Conservation (phyloP, 2,329 filamentous ascomycete genomes). For the Cladosporium phlei region DNA sequence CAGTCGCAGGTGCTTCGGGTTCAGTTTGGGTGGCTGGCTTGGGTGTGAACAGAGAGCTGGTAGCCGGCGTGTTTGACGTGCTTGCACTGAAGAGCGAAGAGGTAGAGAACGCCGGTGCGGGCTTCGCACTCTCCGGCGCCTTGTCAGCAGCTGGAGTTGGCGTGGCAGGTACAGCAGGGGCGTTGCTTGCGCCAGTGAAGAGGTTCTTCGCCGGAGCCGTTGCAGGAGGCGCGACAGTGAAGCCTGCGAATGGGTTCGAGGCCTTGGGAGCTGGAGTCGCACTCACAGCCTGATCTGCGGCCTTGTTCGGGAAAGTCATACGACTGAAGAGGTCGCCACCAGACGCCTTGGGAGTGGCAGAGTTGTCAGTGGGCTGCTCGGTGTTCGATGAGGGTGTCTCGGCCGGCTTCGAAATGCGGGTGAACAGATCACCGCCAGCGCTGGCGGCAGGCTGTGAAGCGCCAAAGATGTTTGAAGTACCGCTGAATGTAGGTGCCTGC, state of each 20-base stretch:
- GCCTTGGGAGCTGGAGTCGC: slow-evolving; percentile 10
- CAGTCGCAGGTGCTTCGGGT: not conserved
- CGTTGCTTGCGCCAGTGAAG: slow-evolving; percentile 5
- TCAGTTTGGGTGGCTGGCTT: not conserved
- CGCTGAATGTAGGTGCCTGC: not conserved
- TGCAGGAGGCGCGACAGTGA: slow-evolving; percentile 10
- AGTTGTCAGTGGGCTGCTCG: not conserved
- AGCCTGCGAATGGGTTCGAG: slow-evolving; percentile 8
- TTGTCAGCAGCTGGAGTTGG: slow-evolving; percentile 7
- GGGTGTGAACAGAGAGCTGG: slow-evolving; percentile 10
- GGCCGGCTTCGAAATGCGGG: slow-evolving; percentile 14
- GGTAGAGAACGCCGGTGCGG: not conserved
- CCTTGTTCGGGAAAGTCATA: slow-evolving; percentile 5
- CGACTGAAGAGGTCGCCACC: slow-evolving; percentile 11
- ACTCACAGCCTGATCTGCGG: slow-evolving; percentile 5
- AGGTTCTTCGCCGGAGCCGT: slow-evolving; percentile 13
- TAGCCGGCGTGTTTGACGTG: slow-evolving; percentile 12
- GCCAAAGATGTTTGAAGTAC: slow-evolving; percentile 13
- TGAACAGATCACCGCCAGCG: slow-evolving; percentile 17
- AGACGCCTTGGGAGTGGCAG: slow-evolving; percentile 4
- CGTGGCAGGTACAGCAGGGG: slow-evolving; percentile 1
- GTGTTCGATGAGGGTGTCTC: not conserved
- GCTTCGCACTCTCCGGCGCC: not conserved
- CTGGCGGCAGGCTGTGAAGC: slow-evolving; percentile 6
- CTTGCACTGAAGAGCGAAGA: slow-evolving; percentile 3